These are phyloP conservation scores for Solanum pimpinellifolium DNA, from an alignment of 257 asterid genomes.

Conservation along the genomic window DNA sequence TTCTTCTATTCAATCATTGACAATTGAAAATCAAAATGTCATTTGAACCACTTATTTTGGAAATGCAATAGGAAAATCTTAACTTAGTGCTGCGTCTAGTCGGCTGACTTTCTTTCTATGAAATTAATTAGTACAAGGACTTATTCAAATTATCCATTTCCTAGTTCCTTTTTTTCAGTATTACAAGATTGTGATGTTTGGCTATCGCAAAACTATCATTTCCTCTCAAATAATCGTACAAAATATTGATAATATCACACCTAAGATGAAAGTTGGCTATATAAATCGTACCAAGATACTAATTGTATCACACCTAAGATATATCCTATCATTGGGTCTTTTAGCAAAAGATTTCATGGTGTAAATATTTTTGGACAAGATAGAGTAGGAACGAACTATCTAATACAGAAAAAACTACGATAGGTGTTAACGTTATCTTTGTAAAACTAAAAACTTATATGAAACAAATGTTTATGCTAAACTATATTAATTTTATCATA, in stretches of 20 bases:
- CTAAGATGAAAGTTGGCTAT: not conserved
- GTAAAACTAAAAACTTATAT: not conserved
- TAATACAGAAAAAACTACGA: not conserved
- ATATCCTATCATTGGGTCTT: not conserved
- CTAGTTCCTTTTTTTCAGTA: not conserved
- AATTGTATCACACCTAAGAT: not conserved
- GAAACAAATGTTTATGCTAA: not conserved
- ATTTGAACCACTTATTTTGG: not conserved
- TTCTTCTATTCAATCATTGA: not conserved
- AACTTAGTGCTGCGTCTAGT: not conserved
- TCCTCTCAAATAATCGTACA: not conserved
- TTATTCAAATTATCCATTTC: not conserved
- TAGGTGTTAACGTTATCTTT: not conserved
- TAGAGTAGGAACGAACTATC: not conserved
- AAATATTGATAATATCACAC: not conserved
- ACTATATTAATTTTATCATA: not conserved
- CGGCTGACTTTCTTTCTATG: not conserved
- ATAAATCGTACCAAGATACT: not conserved
- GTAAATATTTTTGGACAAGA: not conserved
- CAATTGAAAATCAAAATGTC: not conserved
- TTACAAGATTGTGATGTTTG: not conserved
- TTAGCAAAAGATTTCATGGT: not conserved
- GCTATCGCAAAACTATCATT: not conserved
- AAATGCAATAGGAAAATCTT: not conserved
- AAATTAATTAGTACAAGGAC: not conserved